A percentile compares a stretch with the other conserved stretches of the same genome.
Conservation (phyloP, 305 asterid species). For the Andrographis paniculata region DNA sequence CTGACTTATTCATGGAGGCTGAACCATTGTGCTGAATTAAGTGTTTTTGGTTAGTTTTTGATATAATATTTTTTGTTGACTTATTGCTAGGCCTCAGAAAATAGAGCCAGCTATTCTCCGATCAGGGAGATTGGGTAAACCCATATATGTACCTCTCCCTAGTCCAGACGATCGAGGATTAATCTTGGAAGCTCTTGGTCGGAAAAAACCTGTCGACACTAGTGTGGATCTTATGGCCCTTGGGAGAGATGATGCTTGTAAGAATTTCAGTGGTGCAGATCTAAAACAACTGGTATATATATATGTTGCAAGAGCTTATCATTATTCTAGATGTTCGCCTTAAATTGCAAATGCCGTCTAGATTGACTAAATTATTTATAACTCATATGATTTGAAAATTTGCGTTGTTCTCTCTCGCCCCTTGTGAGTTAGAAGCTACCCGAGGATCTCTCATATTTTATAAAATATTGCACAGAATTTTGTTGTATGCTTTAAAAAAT, state of each 20-base stretch:
- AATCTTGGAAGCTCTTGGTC: slow-evolving; percentile 65
- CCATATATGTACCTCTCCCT: slow-evolving; percentile 78
- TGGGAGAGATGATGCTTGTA: slow-evolving; percentile 48
- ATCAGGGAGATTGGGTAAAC: slow-evolving; percentile 81
- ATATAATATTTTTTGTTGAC: background rate
- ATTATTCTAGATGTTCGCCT: background rate
- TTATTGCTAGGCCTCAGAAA: slow-evolving; percentile 10
- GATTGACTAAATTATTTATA: no score
- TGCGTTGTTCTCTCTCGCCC: no score
- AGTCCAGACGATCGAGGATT: slow-evolving; percentile 74
- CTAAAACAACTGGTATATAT: slow-evolving; percentile 56
- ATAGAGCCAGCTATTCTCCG: slow-evolving; percentile 47
- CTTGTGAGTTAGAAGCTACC: no score
- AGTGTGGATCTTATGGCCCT: slow-evolving; percentile 58
- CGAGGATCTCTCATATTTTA: no score
- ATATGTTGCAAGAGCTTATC: background rate
- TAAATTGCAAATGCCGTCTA: background rate
- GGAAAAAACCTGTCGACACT: slow-evolving; percentile 54
- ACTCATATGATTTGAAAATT: no score
- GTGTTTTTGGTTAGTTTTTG: background rate
- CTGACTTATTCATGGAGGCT: slow-evolving; percentile 2
- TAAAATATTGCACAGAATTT: no score
- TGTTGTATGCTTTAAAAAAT: no score
- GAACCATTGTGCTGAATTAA: background rate
- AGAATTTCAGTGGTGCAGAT: slow-evolving; percentile 83